A percentile compares a stretch with the other conserved stretches of the same genome.
Conservation (phyloP, 2,329 filamentous ascomycete genomes). For the Biscogniauxia mediterranea region DNA sequence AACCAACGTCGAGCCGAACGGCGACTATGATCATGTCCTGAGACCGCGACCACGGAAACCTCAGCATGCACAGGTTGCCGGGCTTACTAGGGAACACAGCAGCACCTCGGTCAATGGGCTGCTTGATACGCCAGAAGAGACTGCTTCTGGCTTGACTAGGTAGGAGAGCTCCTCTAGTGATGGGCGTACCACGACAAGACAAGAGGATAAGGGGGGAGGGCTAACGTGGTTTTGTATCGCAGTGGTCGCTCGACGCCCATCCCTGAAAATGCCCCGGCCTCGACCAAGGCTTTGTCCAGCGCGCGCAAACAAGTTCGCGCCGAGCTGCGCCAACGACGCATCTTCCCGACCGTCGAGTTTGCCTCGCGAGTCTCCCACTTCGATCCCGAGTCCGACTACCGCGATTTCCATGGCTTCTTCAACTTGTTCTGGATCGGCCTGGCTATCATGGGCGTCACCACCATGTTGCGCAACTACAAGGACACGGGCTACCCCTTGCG, state of each 20-base stretch:
- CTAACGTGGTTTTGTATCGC: conserved; percentile 13
- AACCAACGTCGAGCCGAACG: conserved; percentile 25
- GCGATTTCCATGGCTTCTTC: conserved; percentile 96
- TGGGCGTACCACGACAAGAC: neutral
- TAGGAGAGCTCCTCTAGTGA: conserved; percentile 22
- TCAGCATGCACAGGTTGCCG: conserved; percentile 46
- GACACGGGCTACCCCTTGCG: conserved; percentile 87
- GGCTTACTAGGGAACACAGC: conserved; percentile 43
- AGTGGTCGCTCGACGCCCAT: conserved; percentile 83
- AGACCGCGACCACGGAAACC: conserved; percentile 52
- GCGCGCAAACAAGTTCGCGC: conserved; percentile 81
- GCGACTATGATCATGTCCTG: conserved; percentile 42
- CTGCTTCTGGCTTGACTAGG: conserved; percentile 46
- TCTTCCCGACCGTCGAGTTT: conserved; percentile 94
- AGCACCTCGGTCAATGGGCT: conserved; percentile 37
- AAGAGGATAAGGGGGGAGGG: neutral
- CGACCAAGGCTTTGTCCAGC: conserved; percentile 78
- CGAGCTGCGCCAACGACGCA: conserved; percentile 70
- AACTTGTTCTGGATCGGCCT: conserved; percentile 97
- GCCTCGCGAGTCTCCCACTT: conserved; percentile 91
- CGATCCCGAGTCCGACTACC: conserved; percentile 86
- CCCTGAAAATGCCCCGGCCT: conserved; percentile 88
- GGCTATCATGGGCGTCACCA: conserved; percentile 94
- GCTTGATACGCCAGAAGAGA: conserved; percentile 36
- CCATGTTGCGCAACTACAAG: conserved; percentile 88